Base-by-base conservation (phyloP, 768 basidiomycete species). In the Hirschioporus abietinus region DNA sequence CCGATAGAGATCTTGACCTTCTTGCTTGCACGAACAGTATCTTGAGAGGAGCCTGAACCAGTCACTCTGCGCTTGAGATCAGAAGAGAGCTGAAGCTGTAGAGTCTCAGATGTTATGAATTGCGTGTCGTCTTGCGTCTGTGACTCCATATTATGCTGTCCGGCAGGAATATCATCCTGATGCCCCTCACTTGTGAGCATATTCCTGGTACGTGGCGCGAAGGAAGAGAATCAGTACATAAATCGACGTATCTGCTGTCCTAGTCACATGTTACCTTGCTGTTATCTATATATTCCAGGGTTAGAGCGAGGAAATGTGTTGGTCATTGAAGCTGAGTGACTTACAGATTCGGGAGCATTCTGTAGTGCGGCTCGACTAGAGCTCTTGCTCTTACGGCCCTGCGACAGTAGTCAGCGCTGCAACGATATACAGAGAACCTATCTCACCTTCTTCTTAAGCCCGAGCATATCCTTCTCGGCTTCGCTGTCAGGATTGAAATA, bases 1-100 rank as follows among this genome's bases (percentile, higher is more conserved):
- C 86, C 85, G 57, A 93, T 76, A 18, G 91, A 93, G 63, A 92
- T 84, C 77, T 92, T 93, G 68, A 87, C 71, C 72, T 84, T 90
- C 79, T 91, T 92, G 70, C 69, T 74, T 12, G 77, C 76, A 63
- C 77, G 60, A 59, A 60, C 58, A 69, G 23, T 62, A 67, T 58
- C 65, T 70, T 67, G 64, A 60, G 59, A 58, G 30, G 24, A 57
- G 42, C 42, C 42, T 52, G 63, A 58, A 65, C 72, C 66, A 58
- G 35, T 66, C 35, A 73, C 73, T 65, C 76, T 79, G 65, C 78
- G 73, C 68, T 84, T 82, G 67, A 69, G 66, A 70, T 74, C 66
- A 68, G 68, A 68, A 62, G 71, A 69, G 68, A 74, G 70, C 70
- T 69, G 66, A 70, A 72, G 68, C 35, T 73, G 69, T 23, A 70